These are phyloP conservation scores for Dactylellina leptospora DNA, from an alignment of 2,329 filamentous ascomycete species.

Conservation along the genomic window DNA sequence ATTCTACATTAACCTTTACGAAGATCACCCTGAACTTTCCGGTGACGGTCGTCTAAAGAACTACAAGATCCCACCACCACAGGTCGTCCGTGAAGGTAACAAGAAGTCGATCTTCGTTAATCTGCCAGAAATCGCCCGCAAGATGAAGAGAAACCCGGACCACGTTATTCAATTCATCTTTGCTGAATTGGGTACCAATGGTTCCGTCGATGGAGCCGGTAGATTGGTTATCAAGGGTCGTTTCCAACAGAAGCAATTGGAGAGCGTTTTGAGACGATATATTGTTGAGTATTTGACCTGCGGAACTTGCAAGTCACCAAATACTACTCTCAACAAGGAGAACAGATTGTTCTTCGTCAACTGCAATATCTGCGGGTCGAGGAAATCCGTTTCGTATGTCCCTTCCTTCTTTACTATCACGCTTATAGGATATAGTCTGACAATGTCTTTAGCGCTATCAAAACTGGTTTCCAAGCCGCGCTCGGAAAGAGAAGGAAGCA, in stretches of 20 bases:
- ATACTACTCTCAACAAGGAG: constrained; percentile 97
- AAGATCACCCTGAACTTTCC: constrained; percentile 95
- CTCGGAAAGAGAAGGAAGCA: constrained; percentile 98
- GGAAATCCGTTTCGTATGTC: constrained; percentile 57
- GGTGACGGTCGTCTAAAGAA: constrained; percentile 81
- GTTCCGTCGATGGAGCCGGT: constrained; percentile 90
- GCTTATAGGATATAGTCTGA: constrained; percentile 72
- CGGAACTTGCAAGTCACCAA: constrained; percentile 95
- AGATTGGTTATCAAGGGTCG: constrained; percentile 98
- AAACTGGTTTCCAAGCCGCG: constrained; percentile 99
- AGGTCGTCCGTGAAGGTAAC: constrained; percentile 99
- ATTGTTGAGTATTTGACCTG: constrained; percentile 99
- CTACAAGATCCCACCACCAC: constrained; percentile 98
- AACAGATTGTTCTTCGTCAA: constrained; percentile 99
- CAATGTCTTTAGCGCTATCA: constrained; percentile 84
- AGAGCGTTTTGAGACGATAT: constrained; percentile 94
- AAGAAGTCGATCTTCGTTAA: constrained; percentile 99
- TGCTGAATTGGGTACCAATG: constrained; percentile 95
- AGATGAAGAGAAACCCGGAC: constrained; percentile 98
- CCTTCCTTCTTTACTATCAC: constrained; percentile 70
- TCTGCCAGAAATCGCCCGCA: constrained; percentile 97
- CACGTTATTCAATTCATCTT: constrained; percentile 97
- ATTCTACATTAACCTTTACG: constrained; percentile 93
- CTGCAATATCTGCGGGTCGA: constrained; percentile 75
- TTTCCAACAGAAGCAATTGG: constrained; percentile 99